phyloP scores from a whole-genome alignment of 2,329 filamentous ascomycete species.

The Albifimbria verrucaria region DNA sequence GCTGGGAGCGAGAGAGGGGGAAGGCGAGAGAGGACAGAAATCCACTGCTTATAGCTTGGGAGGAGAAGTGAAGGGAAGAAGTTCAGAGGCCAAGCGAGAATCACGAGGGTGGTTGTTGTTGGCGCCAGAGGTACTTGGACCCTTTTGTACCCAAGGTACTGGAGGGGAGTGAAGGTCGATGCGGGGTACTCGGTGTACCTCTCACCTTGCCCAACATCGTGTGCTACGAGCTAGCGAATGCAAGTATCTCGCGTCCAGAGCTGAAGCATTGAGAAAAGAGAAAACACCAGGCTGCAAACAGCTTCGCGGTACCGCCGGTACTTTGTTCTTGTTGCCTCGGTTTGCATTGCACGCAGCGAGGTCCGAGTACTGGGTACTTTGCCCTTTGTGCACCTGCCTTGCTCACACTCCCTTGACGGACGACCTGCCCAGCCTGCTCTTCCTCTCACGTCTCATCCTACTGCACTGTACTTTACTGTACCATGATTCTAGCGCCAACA shows the following conservation, averaged over 20 bases:
- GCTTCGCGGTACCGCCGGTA: not conserved
- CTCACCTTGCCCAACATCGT: not conserved
- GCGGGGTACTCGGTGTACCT: not conserved
- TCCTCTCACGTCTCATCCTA: too few relatives aligned
- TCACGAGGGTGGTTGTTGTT: not conserved
- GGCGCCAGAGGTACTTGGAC: not conserved
- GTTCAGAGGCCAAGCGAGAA: not conserved
- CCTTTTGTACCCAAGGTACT: not conserved
- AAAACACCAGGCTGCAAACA: not conserved
- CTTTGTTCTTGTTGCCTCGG: too few relatives aligned
- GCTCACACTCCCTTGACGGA: too few relatives aligned
- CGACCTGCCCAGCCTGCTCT: too few relatives aligned
- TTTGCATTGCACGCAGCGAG: too few relatives aligned
- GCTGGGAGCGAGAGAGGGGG: not conserved
- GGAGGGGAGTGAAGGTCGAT: not conserved
- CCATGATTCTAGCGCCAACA: not conserved
- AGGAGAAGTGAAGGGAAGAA: not conserved
- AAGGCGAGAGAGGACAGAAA: not conserved
- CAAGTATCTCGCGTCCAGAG: not conserved
- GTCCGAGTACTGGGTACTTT: too few relatives aligned
- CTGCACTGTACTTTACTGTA: not conserved
- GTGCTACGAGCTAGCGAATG: not conserved
- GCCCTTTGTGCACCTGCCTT: too few relatives aligned
- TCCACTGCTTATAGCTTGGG: too few relatives aligned
- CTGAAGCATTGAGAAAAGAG: not conserved